Evolutionary conservation across 768 basidiomycete species (phyloP), one percentile per base, ranked within the genome.

Genomic region (Termitomyces sp.): DNA sequence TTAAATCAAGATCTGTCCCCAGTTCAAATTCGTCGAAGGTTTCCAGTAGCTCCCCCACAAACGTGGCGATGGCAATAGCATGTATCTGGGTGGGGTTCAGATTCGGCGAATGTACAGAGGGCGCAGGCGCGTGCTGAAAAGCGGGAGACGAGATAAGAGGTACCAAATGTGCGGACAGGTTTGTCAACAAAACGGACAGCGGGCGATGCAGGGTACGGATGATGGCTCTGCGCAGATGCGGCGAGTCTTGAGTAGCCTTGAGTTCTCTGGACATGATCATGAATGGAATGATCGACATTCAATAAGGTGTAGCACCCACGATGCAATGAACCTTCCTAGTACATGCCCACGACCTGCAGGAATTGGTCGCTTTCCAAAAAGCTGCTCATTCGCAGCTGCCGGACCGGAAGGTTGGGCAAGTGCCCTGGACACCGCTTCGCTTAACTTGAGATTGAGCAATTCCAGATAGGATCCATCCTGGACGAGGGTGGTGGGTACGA

Each of bases 381-480:
- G 66, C 40, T 76, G 67, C 57, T 90, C 88, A 53, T 67, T 70
- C 11, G 75, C 67, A 45, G 69, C 60, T 17, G 77, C 76, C 21
- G 84, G 74, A 26, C 84, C 82, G 2, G 75, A 63, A 14, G 88
- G 86, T 60, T 85, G 85, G 21, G 79, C 75, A 48, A 92, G 74
- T 3, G 88, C 85, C 70, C 81, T 88, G 53, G 88, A 87, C 14
- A 90, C 87, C 0, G 87, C 88, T 68, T 93, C 90, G 64, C 85
- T 90, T 44, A 93, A 74, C 65, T 87, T 90, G 53, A 90, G 74
- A 61, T 84, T 78, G 44, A 92, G 79, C 55, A 83, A 80, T 65
- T 90, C 86, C 51, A 91, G 75, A 69, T 90, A 92, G 12, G 88
- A 88, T 54, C 86, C 87, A 67, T 91, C 89, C 60, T 89, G 89